Base-by-base conservation (phyloP, 2,329 filamentous ascomycete species). In the Scorias spongiosa region DNA sequence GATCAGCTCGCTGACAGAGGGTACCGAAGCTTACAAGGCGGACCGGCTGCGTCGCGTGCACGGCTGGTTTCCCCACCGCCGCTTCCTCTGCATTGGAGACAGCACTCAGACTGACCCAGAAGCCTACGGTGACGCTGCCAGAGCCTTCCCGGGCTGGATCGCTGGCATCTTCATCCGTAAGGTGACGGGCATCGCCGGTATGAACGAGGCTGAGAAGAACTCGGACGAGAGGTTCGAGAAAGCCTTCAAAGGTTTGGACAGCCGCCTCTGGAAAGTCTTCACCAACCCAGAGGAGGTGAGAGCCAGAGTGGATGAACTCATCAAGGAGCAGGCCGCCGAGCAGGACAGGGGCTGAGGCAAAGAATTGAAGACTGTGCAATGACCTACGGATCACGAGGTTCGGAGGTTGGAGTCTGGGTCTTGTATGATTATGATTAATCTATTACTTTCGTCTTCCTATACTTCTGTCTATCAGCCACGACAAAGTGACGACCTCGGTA, bases 51-150 rank as follows among this genome's bases (percentile, higher is more conserved):
- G 74, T 45, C 85, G 86, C 64, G 75, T 96, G 20, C 74, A 86
- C 52, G 63, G 65, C 1, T 91, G 84, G 83, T 70, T 95, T 41
- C 89, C 89, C 0, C 72, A 73, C 52, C 72, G 84, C 47, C 83
- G 81, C 54, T 80, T 93, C 65, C 76, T 96, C 49, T 80, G 80
- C 52, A 79, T 96, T 50, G 89, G 89, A 1, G 89, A 96, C 63
- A 89, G 81, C 34, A 95, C 88, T 0, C 89, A 95, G 63, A 81
- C 77, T 20, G 89, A 96, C 54, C 88, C 89, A 0, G 89, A 96
- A 60, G 77, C 84, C 0, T 96, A 95, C 57, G 88, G 80, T 26
- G 80, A 88, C 52, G 78, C 85, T 63, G 87, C 72, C 62, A 61
- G 78, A 42, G 70, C 72, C 41, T 75, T 79, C 49, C 79, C 80